Evolutionary conservation across 768 basidiomycete species (phyloP).

Genomic region (Gloeostereum incarnatum): DNA sequence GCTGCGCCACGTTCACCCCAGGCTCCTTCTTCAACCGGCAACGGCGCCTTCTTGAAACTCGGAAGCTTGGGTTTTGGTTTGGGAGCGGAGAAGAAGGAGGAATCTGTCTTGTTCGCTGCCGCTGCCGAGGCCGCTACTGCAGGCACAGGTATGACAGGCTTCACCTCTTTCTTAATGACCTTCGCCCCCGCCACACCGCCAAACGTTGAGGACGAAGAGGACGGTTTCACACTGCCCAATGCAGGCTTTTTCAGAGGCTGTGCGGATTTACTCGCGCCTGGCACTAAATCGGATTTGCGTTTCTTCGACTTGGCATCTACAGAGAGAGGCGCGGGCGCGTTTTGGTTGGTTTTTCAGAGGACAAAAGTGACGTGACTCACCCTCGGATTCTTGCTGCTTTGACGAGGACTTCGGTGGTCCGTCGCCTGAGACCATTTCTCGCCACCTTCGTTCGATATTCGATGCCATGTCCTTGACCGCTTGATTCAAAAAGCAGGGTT

Average conservation of each 20-base stretch:
- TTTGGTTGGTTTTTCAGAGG: too few species aligned
- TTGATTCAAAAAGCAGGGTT: conserved; percentile 26
- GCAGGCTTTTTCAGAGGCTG: conserved; percentile 65
- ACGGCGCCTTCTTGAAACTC: conserved; percentile 75
- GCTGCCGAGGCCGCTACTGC: conserved; percentile 32
- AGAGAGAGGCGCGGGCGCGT: conserved; percentile 8
- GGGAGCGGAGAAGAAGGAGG: conserved; percentile 82
- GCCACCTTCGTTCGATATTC: conserved; percentile 82
- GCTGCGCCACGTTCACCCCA: conserved; percentile 58
- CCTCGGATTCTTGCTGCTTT: conserved; percentile 48
- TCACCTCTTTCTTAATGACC: conserved; percentile 52
- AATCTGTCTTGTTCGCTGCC: conserved; percentile 81
- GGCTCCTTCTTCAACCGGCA: conserved; percentile 38
- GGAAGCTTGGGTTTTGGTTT: conserved; percentile 80
- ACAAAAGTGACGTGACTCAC: conserved; percentile 58
- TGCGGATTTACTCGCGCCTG: conserved; percentile 31
- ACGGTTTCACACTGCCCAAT: too few species aligned
- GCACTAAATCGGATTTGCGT: conserved; percentile 62
- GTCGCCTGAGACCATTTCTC: conserved; percentile 44
- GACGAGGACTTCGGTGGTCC: too few species aligned
- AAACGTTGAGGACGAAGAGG: conserved; percentile 28
- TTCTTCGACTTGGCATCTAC: conserved; percentile 61
- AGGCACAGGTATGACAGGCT: conserved; percentile 16
- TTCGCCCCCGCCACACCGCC: conserved; percentile 8
- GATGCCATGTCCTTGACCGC: conserved; percentile 92